Evolutionary conservation across 1,284 basidiomycete species (phyloP).

Genomic region (Apiotrichum montevideense): DNA sequence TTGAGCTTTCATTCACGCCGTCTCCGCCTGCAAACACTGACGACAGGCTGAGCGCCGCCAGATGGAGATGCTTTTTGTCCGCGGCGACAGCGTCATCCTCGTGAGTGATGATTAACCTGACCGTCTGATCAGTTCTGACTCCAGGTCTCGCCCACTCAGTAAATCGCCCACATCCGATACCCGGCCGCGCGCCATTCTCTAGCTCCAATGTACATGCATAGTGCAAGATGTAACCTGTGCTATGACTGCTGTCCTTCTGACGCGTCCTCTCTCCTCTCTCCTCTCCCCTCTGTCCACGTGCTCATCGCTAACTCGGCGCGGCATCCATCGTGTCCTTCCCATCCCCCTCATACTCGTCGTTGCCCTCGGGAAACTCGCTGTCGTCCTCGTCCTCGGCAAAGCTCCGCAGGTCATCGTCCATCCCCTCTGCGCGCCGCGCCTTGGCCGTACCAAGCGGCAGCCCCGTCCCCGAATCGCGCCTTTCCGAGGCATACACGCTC

Average conservation of each 20-base stretch:
- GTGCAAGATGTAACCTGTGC: slow-evolving; percentile 2
- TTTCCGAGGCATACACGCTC: slow-evolving; percentile 4
- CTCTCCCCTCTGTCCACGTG: background rate
- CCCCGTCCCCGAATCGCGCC: slow-evolving; percentile 22
- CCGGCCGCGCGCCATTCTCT: background rate
- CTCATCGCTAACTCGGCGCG: background rate
- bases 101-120: slow-evolving; percentile 49
- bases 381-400: slow-evolving; percentile 25
- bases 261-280: background rate
- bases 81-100: slow-evolving; percentile 90
- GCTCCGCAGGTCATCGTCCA: slow-evolving; percentile 21
- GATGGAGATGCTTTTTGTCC: slow-evolving; percentile 96
- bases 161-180: background rate
- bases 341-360: slow-evolving; percentile 29
- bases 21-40: background rate
- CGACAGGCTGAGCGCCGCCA: slow-evolving; percentile 82
- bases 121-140: background rate
- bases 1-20: background rate
- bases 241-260: background rate
- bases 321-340: slow-evolving; percentile 5
- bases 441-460: slow-evolving; percentile 17
- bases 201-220: slow-evolving; percentile 13
- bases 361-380: slow-evolving; percentile 27
- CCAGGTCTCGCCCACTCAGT: slow-evolving; percentile 19
- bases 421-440: slow-evolving; percentile 18